Percentiles rank a stretch among this genome's conserved stretches.
These are phyloP conservation scores for Linnemannia schmuckeri DNA, from an alignment of 192 early-diverging fungal species.

Conservation along the genomic window DNA sequence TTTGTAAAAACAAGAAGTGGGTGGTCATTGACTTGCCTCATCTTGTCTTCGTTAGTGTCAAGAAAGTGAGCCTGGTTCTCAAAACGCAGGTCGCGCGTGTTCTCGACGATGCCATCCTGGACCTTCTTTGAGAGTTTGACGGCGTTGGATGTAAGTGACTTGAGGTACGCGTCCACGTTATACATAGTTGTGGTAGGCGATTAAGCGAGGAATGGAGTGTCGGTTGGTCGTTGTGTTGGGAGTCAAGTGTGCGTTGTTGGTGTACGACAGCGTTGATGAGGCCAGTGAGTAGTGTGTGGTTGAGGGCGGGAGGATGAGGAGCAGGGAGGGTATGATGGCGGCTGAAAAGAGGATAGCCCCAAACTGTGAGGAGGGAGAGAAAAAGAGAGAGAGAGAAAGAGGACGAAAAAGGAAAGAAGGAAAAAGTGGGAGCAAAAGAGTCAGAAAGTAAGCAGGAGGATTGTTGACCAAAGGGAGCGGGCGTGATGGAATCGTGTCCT, in stretches of 20 bases:
- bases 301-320: neutral
- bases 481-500: no score
- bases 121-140: slow-evolving; percentile 84
- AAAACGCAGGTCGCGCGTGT: slow-evolving; percentile 88
- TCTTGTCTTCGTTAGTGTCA: slow-evolving; percentile 90
- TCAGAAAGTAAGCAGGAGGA: neutral
- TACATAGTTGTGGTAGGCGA: slow-evolving; percentile 24
- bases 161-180: slow-evolving; percentile 57
- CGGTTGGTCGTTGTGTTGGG: neutral
- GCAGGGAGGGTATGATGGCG: neutral
- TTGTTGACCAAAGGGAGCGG: no score
- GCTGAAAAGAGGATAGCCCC: neutral
- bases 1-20: neutral
- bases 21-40: slow-evolving; percentile 46
- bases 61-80: slow-evolving; percentile 83
- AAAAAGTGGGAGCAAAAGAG: neutral
- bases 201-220: neutral
- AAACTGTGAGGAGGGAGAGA: neutral
- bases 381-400: neutral
- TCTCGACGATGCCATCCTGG: slow-evolving; percentile 88
- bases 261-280: neutral
- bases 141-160: slow-evolving; percentile 82
- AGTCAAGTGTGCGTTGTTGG: no score
- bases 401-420: neutral
- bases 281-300: neutral